Base-by-base conservation (phyloP, 257 asterid genomes). In the Paraleonurus japonicus region DNA sequence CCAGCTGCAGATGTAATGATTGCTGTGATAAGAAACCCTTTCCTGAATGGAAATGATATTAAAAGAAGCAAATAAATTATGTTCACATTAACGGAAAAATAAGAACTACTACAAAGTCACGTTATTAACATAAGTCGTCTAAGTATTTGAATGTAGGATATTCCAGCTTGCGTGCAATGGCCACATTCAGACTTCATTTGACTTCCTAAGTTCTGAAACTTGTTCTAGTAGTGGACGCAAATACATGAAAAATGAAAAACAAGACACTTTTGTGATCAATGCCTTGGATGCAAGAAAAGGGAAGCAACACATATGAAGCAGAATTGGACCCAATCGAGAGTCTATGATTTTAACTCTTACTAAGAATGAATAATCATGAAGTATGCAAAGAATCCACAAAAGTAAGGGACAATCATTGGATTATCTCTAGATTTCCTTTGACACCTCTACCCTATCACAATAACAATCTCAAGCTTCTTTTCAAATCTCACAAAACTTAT, bases 21-120 rank as follows among this genome's bases (percentile, higher is more conserved):
- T 43, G 85, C 83, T 63, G 84, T 70, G 60, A 88, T 71, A 32
- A 88, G 83, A 75, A 86, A 85, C 17, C 95, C 93, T 73, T 81
- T 90, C 92, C 97, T 90, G 82, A 37, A 61, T 64, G 70, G 23
- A 27, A 26, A 37, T 30, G 27, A 45, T 61, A 74, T 39, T 17
- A 66, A 17, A 54, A 80, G 61, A 69, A 41, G 61, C 48, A 68
- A 66, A 43, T 16, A 15, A 74, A 66, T 22, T 47, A 37, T 37
- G 9, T 43, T 57, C 57, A 54, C n/a, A 35, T 27, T 0, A 45
- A 45, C 26, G 6, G 22, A 23, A 67, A n/a, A 41, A 61, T 45
- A 60, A 39, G 23, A 41, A 72, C 70, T 41, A 41, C 23, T 10
- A 23, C 17, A 75, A 48, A 27, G 4, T 41, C 48, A 72, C 33